These are phyloP conservation scores for Heterobasidion annosum DNA, from an alignment of 1,284 basidiomycete genomes.

Conservation along the genomic window DNA sequence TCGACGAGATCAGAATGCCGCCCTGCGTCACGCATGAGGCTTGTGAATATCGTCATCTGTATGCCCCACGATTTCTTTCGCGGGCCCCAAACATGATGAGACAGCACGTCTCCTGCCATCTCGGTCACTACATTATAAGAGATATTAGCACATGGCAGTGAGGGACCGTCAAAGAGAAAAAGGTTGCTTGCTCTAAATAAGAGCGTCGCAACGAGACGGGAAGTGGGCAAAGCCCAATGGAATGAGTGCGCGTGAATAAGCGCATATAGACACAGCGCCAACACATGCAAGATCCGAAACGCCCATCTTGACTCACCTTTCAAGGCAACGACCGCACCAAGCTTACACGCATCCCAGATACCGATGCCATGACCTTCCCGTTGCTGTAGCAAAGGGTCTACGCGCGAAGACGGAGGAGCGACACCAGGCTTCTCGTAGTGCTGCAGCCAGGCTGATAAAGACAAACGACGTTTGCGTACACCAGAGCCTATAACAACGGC, in stretches of 20 bases:
- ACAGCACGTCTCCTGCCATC: conserved; percentile 58
- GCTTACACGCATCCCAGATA: conserved; percentile 63
- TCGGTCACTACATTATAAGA: conserved; percentile 45
- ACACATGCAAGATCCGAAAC: neutral
- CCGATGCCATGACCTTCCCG: conserved; percentile 42
- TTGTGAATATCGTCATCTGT: conserved; percentile 79
- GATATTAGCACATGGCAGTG: neutral
- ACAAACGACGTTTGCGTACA: conserved; percentile 4
- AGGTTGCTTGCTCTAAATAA: neutral
- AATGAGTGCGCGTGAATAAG: no score
- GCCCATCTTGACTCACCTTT: conserved; percentile 42
- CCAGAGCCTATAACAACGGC: neutral
- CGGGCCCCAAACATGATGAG: conserved; percentile 74
- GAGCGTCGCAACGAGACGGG: no score
- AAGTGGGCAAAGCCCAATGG: no score
- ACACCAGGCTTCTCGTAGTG: conserved; percentile 63
- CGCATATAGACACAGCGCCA: neutral
- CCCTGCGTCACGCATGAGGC: conserved; percentile 80
- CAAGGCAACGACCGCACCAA: conserved; percentile 49
- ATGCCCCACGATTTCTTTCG: conserved; percentile 83
- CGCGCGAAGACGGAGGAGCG: conserved; percentile 60
- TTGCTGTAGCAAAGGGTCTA: conserved; percentile 54
- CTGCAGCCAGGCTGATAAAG: conserved; percentile 27
- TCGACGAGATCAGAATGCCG: conserved; percentile 82
- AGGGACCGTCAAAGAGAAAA: neutral